Evolutionary conservation across 1,284 basidiomycete genomes (phyloP).

Genomic region (Naganishia liquefaciens): DNA sequence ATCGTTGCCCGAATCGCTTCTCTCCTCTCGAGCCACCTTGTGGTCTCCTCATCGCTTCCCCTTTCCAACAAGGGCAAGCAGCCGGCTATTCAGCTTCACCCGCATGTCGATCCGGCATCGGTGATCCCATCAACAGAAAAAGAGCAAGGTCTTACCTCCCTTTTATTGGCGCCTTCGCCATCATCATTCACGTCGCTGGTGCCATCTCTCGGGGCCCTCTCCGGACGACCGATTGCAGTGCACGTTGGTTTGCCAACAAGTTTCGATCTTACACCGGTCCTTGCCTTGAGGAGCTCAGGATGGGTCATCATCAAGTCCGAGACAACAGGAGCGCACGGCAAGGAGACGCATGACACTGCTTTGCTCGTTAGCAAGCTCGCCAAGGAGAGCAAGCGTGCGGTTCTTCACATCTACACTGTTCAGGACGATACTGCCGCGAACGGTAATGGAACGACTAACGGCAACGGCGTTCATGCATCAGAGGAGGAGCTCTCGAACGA

Average conservation of each 20-base stretch:
- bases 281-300: slow-evolving; percentile 62
- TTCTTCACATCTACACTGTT: slow-evolving; percentile 34
- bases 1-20: slow-evolving; percentile 36
- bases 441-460: slow-evolving; percentile 52
- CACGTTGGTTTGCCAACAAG: slow-evolving; percentile 58
- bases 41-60: slow-evolving; percentile 34
- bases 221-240: slow-evolving; percentile 60
- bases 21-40: slow-evolving; percentile 36
- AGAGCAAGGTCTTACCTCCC: slow-evolving; percentile 34
- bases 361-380: slow-evolving; percentile 71
- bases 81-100: slow-evolving; percentile 26
- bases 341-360: slow-evolving; percentile 72
- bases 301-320: slow-evolving; percentile 66
- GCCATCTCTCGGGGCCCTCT: slow-evolving; percentile 61
- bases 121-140: slow-evolving; percentile 25
- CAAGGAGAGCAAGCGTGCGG: slow-evolving; percentile 58
- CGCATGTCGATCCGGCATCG: slow-evolving; percentile 32
- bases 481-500: slow-evolving; percentile 33
- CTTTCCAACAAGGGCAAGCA: slow-evolving; percentile 28
- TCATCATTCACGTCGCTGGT: slow-evolving; percentile 37
- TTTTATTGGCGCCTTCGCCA: slow-evolving; percentile 36
- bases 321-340: slow-evolving; percentile 51
- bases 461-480: slow-evolving; percentile 45
- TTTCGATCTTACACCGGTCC: slow-evolving; percentile 63
- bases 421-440: slow-evolving; percentile 22